Evolutionary conservation across 2,329 filamentous ascomycete genomes (phyloP).

Genomic region (Lecanicillium sp.): DNA sequence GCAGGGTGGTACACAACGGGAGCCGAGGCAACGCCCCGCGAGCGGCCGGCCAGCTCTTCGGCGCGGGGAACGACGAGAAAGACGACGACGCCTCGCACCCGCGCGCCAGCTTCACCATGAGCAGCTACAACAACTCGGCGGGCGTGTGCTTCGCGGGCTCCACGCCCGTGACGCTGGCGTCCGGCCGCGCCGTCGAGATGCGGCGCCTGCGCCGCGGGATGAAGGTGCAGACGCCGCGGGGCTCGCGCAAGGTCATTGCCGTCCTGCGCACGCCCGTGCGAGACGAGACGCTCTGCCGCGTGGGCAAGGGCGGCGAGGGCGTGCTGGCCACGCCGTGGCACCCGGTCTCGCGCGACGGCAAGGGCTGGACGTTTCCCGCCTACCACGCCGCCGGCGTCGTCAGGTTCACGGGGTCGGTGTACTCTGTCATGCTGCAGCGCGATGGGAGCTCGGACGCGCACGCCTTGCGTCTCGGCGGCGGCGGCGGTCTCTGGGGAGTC

Average conservation of each 20-base stretch:
- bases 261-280: conserved; percentile 45
- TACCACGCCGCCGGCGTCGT: conserved; percentile 27
- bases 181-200: conserved; percentile 34
- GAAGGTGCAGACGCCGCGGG: conserved; percentile 44
- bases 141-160: conserved; percentile 50
- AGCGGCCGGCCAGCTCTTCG: too few species aligned
- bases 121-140: conserved; percentile 33
- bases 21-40: background rate
- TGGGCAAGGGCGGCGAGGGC: too few species aligned
- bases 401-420: conserved; percentile 46
- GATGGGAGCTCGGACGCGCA: conserved; percentile 40
- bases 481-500: conserved; percentile 41
- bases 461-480: conserved; percentile 39
- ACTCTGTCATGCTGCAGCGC: conserved; percentile 50
- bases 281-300: conserved; percentile 35
- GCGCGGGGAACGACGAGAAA: too few species aligned
- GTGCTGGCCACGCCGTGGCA: conserved; percentile 56
- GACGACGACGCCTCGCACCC: too few species aligned
- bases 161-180: conserved; percentile 40
- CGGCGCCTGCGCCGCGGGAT: conserved; percentile 39
- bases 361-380: conserved; percentile 43
- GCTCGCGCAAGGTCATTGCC: conserved; percentile 41
- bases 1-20: background rate
- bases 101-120: conserved; percentile 33
- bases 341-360: conserved; percentile 38